Base-by-base conservation (phyloP, 1,284 basidiomycete genomes). In the Malassezia arunalokei region DNA sequence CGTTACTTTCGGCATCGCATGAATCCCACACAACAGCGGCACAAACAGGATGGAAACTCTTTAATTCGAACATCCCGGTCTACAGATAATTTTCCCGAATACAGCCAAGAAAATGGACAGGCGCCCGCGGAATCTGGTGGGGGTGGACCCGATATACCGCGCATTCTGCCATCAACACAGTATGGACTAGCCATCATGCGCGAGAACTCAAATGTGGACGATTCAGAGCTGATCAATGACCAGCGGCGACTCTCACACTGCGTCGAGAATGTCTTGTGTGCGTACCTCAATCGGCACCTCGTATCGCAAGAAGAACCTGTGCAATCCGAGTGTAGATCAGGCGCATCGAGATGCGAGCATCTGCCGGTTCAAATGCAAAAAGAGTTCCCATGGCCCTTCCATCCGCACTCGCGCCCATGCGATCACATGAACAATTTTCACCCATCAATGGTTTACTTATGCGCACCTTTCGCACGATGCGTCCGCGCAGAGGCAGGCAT, bases 401-500 rank as follows among this genome's bases (percentile, higher is more conserved):
- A 31, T 48, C 9, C 40, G 7, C 8, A 28, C 44, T 1, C 47
- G 57, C 14, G n/a, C 6, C 15, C 14, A 33, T 5, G 40, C 44
- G 6, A 40, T 45, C 14, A 45, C 29, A 12, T 53, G 3, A 42
- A 44, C 32, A 65, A 66, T n/a, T 71, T 68, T 40, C 65, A 70
- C 35, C 68, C 68, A 6, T 68, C 65, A 3, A 52, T 72, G n/a
- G 64, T 72, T 8, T 66, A 66, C 47, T 63, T 72, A 1, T 72
- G 69, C 37, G 65, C 66, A 8, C 68, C 71, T 11, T 73, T 73
- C 40, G 71, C 73, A 3, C 63, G 70, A 45, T 73, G 68, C 40
- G 60, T 73, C 0, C 59, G 65, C 3, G 69, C 66, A 1, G 73
- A 74, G 46, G 68, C 73, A 11, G 71, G 71, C 20, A 71, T 73